Conservation (phyloP, 73 alveolate genomes). For the Paramecium primaurelia region DNA sequence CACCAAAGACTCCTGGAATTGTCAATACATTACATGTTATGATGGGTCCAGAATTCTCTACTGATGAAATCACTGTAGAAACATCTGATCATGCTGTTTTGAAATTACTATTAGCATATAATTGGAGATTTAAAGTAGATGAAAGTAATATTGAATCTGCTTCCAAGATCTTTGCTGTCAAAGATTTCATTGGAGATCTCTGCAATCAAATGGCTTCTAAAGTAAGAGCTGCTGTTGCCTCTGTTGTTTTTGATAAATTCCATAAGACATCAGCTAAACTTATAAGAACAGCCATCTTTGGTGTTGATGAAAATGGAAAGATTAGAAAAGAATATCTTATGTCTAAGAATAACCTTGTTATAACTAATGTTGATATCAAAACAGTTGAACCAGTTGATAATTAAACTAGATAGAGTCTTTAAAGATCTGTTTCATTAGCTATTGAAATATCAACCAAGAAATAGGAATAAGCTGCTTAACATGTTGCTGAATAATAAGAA, state of each 20-base stretch:
- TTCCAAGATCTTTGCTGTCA: conserved; percentile 74
- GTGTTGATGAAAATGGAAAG: conserved; percentile 76
- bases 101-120: conserved; percentile 73
- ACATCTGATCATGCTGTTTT: conserved; percentile 86
- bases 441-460: conserved; percentile 84
- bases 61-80: conserved; percentile 81
- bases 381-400: conserved; percentile 85
- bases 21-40: conserved; percentile 75
- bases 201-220: conserved; percentile 80
- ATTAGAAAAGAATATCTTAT: conserved; percentile 64
- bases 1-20: conserved; percentile 80
- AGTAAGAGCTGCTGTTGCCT: conserved; percentile 85
- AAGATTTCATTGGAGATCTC: conserved; percentile 86
- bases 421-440: conserved; percentile 87
- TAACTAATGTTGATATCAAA: conserved; percentile 82
- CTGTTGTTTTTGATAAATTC: conserved; percentile 73
- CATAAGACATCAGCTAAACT: conserved; percentile 74
- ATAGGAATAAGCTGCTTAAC: conserved; percentile 84
- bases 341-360: conserved; percentile 51
- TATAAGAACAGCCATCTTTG: conserved; percentile 80
- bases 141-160: conserved; percentile 54
- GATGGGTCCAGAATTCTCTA: conserved; percentile 89
- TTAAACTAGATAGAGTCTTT: conserved; percentile 72
- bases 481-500: conserved; percentile 75
- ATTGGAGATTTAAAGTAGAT: conserved; percentile 77